Evolutionary conservation across 2,329 filamentous ascomycete species (phyloP), one percentile per base, ranked within the genome.

Genomic region (Lasiodiplodia sp.): DNA sequence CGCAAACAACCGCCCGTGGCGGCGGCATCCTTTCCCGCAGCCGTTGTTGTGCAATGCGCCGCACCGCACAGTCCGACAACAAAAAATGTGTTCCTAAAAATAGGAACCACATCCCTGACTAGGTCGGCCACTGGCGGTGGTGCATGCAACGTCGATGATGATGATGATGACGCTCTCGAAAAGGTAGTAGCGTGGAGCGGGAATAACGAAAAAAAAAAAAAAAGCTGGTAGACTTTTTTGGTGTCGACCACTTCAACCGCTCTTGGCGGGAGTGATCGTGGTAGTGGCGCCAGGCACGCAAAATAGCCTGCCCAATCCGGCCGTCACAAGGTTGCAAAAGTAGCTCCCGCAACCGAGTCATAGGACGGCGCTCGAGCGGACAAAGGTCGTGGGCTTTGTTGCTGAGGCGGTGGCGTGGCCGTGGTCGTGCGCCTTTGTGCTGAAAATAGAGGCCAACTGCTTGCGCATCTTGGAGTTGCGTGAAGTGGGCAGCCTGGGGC

Each of bases 401-500:
- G 31, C 1, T 34, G 31, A 7, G 31, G 31, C 31, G 31, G 31
- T 7, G 31, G 31, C 31, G 31, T 34, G 23, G 23, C 38, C 40
- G 38, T 18, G 16, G 23, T 62, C 40, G 57, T 49, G 57, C 12
- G 40, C 57, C 57, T 49, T 62, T 11, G 38, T 18, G 60, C 60
- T 37, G 60, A 64, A 64, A n/a, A 64, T 23, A n/a, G 60, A 49
- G n/a, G 60, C 60, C 28, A 64, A n/a, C 47, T 64, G 60, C 60
- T 64, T 64, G 60, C 60, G 60, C 60, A 64, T 23, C 60, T 64
- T 64, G 47, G 60, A 64, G 47, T 52, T 64, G 28, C 60, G 60
- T 2, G 60, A 18, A 47, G 28, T 52, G 31, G 31, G 31, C 8
- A 52, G 18, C n/a, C 25, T 52, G 60, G 60, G 60, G 47, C 47